Evolutionary conservation across 139 green algal genomes (phyloP).

Genomic region (Raphidocelis subcapitata): DNA sequence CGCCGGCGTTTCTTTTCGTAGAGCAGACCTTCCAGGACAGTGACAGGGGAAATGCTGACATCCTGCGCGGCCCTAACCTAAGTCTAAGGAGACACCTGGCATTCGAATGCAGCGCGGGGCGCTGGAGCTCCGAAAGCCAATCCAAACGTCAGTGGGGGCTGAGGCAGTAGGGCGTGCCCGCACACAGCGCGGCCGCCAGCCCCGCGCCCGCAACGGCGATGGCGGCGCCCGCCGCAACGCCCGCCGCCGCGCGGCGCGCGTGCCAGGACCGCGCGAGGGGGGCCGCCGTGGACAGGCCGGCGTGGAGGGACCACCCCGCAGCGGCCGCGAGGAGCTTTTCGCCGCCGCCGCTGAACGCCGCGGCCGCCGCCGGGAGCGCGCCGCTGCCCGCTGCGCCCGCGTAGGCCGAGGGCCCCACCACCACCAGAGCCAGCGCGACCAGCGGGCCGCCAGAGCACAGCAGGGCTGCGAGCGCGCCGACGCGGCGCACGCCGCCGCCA

Average conservation of each 20-base stretch:
- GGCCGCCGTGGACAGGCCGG: background rate
- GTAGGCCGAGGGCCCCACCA: constrained; percentile 4
- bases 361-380: background rate
- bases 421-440: background rate
- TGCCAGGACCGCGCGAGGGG: constrained; percentile 16
- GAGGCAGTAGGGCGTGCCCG: constrained; percentile 36
- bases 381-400: constrained; percentile 21
- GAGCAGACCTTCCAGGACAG: too few species aligned
- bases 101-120: too few species aligned
- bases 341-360: constrained; percentile 5
- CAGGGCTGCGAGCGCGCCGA: background rate
- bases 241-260: constrained; percentile 20
- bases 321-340: constrained; percentile 22
- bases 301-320: background rate
- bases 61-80: too few species aligned
- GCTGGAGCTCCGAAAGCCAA: too few species aligned
- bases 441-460: background rate
- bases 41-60: too few species aligned
- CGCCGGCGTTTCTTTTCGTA: too few species aligned
- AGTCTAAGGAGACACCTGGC: too few species aligned
- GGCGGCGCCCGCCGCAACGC: constrained; percentile 24
- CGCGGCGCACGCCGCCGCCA: background rate
- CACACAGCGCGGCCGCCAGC: constrained; percentile 29
- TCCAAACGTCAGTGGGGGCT: too few species aligned
- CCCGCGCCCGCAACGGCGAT: constrained; percentile 5